phyloP scores from a whole-genome alignment of 1,284 basidiomycete species.

The Ganoderma sp. region DNA sequence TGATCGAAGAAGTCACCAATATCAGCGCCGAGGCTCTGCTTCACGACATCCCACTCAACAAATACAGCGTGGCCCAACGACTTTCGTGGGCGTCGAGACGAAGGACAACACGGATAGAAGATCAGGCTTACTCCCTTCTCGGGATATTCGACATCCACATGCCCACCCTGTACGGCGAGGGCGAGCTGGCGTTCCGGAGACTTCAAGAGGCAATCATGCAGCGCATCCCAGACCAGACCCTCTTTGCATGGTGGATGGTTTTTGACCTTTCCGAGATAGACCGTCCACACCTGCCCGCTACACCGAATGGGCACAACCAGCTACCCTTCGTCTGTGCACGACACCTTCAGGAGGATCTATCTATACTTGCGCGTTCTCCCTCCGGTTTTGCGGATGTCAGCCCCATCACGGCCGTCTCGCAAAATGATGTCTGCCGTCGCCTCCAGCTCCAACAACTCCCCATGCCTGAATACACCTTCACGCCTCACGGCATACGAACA shows the following conservation, averaged over 20 bases:
- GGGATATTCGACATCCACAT: slow-evolving; percentile 13
- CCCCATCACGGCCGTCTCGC: no score
- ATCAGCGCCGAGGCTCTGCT: not conserved
- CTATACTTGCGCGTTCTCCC: no score
- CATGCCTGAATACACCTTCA: not conserved
- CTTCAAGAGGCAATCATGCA: slow-evolving; percentile 11
- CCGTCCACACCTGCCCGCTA: no score
- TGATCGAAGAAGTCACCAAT: slow-evolving; percentile 1
- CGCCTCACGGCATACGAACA: not conserved
- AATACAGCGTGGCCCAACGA: slow-evolving; percentile 9
- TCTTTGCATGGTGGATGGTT: not conserved
- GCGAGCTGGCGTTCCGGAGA: slow-evolving; percentile 5
- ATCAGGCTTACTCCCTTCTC: slow-evolving; percentile 14
- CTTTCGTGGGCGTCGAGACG: slow-evolving; percentile 9
- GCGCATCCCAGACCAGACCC: not conserved
- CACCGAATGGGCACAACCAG: no score
- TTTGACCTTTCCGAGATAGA: no score
- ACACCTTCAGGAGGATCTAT: no score
- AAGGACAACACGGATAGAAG: slow-evolving; percentile 8
- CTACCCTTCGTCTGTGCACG: no score
- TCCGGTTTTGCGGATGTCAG: no score
- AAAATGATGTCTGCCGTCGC: not conserved
- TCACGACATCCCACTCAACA: not conserved
- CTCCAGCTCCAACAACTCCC: not conserved
- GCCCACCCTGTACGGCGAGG: slow-evolving; percentile 15